Evolutionary conservation across 2,329 filamentous ascomycete species (phyloP).

Genomic region (Microcyclospora tardicrescens): DNA sequence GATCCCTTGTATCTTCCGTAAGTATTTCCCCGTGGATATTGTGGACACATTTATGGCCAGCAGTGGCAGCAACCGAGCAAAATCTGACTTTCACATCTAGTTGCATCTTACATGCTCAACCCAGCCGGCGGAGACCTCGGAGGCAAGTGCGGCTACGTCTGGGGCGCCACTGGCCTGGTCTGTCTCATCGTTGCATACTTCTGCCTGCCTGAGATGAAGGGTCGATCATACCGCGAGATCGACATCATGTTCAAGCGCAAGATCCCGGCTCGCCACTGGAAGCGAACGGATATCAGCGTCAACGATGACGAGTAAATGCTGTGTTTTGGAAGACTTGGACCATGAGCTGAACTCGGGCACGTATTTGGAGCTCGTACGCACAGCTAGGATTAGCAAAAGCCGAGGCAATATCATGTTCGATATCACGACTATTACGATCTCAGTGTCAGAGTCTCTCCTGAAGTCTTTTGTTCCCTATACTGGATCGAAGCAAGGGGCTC

Average conservation of each 20-base stretch:
- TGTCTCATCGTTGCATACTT: conserved; percentile 40
- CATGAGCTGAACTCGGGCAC: too few relatives aligned
- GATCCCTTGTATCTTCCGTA: conserved; percentile 51
- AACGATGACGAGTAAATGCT: conserved; percentile 46
- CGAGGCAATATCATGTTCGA: too few relatives aligned
- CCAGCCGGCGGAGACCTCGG: conserved; percentile 27
- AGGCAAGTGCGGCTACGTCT: conserved; percentile 47
- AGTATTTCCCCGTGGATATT: conserved; percentile 1
- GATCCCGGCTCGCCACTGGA: conserved; percentile 43
- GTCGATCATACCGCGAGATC: conserved; percentile 47
- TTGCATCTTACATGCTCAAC: conserved; percentile 49
- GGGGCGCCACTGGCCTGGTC: conserved; percentile 44
- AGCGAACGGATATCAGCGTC: conserved; percentile 43
- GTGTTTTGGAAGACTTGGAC: too few relatives aligned
- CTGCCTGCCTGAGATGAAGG: conserved; percentile 44
- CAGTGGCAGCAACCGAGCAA: too few relatives aligned
- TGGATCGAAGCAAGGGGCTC: too few relatives aligned
- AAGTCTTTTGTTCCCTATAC: too few relatives aligned
- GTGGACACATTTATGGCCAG: too few relatives aligned
- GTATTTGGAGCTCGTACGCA: too few relatives aligned
- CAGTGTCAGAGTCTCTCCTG: too few relatives aligned
- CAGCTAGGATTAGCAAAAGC: too few relatives aligned
- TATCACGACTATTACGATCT: too few relatives aligned
- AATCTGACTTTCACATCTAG: conserved; percentile 1
- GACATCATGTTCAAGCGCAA: conserved; percentile 46